Evolutionary conservation across 345 rosid species (phyloP).

Genomic region (Eucalyptus shirleyi): DNA sequence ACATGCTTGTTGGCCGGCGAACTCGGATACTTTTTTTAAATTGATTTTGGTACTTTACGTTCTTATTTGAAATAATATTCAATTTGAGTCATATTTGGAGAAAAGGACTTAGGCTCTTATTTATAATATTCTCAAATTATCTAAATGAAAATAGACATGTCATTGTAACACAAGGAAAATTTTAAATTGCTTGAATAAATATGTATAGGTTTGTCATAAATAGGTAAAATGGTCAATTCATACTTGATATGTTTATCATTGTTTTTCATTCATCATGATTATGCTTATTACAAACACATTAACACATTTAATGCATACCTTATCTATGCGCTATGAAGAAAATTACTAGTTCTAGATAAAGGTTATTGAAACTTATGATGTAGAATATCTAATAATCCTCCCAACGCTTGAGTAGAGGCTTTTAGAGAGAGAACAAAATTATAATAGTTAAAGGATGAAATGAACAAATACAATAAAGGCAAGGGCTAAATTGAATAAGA

Average conservation of each 20-base stretch:
- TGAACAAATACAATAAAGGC: not conserved
- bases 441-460: not conserved
- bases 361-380: not conserved
- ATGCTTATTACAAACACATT: not conserved
- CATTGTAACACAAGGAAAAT: not conserved
- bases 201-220: not conserved
- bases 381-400: not conserved
- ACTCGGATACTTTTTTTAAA: not conserved
- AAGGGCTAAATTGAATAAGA: not conserved
- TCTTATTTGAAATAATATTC: too few relatives aligned
- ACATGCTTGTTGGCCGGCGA: not conserved
- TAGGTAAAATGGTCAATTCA: not conserved
- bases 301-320: not conserved
- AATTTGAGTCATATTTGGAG: too few relatives aligned
- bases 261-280: not conserved
- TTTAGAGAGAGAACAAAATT: not conserved
- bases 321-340: not conserved
- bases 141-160: not conserved
- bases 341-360: not conserved
- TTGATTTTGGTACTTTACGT: not conserved
- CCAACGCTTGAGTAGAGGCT: not conserved
- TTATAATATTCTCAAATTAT: not conserved
- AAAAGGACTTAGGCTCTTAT: not conserved
- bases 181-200: not conserved
- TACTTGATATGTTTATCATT: not conserved